phyloP scores from a whole-genome alignment of 495 filamentous ascomycete species.

The Amniculicola lignicola region DNA sequence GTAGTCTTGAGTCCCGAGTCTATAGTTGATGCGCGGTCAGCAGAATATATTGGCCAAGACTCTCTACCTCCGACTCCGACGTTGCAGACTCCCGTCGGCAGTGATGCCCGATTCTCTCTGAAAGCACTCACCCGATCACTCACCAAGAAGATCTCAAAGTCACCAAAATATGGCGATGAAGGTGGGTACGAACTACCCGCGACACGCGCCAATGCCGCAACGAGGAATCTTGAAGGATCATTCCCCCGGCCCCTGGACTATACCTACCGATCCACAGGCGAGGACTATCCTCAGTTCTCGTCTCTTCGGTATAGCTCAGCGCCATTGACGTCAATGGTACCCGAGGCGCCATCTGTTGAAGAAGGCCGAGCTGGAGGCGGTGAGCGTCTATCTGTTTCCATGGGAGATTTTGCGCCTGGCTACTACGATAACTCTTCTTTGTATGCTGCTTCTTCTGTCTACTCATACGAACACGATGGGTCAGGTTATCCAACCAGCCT shows the following conservation, averaged over 20 bases:
- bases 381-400: constrained; percentile 12
- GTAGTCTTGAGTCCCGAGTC: constrained; percentile 8
- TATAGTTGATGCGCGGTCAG: no score
- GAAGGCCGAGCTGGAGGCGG: constrained; percentile 3
- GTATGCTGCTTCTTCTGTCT: constrained; percentile 23
- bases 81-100: background rate
- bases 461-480: constrained; percentile 11
- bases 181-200: constrained; percentile 1
- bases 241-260: constrained; percentile 15
- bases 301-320: background rate
- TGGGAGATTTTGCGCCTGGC: constrained; percentile 4
- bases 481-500: constrained; percentile 13
- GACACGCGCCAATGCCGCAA: background rate
- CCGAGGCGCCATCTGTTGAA: constrained; percentile 8
- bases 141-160: constrained; percentile 8
- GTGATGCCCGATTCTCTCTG: constrained; percentile 17
- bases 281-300: background rate
- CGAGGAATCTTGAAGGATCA: background rate
- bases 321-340: constrained; percentile 14
- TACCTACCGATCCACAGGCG: background rate
- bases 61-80: no score
- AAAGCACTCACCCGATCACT: constrained; percentile 8
- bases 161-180: background rate
- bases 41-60: no score
- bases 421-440: constrained; percentile 26